A percentile compares a stretch with the other conserved stretches of the same genome.
Evolutionary conservation across 345 rosid genomes (phyloP).

Genomic region (Erucastrum elatum): DNA sequence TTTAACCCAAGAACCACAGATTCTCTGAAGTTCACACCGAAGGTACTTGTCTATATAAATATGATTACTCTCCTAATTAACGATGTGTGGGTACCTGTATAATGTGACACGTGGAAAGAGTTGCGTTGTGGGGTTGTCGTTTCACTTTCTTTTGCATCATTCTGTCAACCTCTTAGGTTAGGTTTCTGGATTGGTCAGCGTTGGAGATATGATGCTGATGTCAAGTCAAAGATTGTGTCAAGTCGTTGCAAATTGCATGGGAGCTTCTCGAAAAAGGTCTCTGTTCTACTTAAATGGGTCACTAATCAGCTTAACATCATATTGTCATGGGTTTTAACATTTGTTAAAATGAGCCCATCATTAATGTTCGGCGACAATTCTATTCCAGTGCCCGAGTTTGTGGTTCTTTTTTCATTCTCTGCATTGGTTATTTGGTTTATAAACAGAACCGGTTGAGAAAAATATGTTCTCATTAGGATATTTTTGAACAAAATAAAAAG

Average conservation of each 20-base stretch:
- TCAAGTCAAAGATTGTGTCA: constrained; percentile 40
- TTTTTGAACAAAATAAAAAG: not conserved
- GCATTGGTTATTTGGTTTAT: not conserved
- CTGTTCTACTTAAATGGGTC: not conserved
- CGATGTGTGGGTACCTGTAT: constrained; percentile 14
- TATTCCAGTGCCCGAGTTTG: not conserved
- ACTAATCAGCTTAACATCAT: not conserved
- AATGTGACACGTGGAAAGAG: constrained; percentile 19
- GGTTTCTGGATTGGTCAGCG: constrained; percentile 29
- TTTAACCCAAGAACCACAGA: constrained; percentile 27
- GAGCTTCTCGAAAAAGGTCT: constrained; percentile 12
- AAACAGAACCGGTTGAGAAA: not conserved
- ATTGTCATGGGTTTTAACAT: not conserved
- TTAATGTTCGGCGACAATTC: not conserved
- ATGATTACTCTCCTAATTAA: not conserved
- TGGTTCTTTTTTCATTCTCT: not conserved
- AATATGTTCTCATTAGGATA: not conserved
- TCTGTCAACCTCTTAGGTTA: constrained; percentile 31
- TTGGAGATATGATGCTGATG: constrained; percentile 22
- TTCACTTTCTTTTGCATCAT: constrained; percentile 28
- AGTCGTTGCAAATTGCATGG: constrained; percentile 11
- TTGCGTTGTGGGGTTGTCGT: constrained; percentile 17
- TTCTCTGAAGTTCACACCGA: constrained; percentile 34
- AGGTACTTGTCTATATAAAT: constrained; percentile 20
- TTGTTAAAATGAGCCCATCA: not conserved